phyloP scores from a whole-genome alignment of 2,329 filamentous ascomycete species.

The Anthostomella pinea region DNA sequence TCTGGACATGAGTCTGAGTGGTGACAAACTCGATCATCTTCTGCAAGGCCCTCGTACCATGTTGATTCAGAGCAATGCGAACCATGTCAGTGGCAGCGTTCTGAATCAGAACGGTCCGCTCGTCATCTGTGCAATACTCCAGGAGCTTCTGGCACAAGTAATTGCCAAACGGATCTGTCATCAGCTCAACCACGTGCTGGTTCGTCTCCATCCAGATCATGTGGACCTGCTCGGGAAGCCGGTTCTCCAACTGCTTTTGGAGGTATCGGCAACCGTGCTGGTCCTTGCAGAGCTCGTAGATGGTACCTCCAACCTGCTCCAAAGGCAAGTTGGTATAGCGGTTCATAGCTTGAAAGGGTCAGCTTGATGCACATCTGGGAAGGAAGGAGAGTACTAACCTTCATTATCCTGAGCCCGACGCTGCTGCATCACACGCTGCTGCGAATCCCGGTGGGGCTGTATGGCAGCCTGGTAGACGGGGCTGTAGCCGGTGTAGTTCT shows the following conservation, averaged over 20 bases:
- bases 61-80: conserved; percentile 92
- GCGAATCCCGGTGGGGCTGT: conserved; percentile 63
- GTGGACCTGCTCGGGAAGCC: conserved; percentile 76
- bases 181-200: conserved; percentile 90
- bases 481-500: conserved; percentile 58
- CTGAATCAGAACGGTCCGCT: conserved; percentile 88
- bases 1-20: conserved; percentile 77
- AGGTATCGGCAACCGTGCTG: conserved; percentile 96
- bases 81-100: conserved; percentile 87
- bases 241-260: conserved; percentile 95
- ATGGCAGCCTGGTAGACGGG: conserved; percentile 47
- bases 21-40: conserved; percentile 99
- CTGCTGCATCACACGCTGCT: conserved; percentile 71
- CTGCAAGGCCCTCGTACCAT: conserved; percentile 92
- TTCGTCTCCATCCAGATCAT: conserved; percentile 95
- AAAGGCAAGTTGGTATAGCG: conserved; percentile 82
- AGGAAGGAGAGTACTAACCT: conserved; percentile 43
- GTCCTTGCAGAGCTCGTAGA: conserved; percentile 92
- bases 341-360: conserved; percentile 55
- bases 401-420: conserved; percentile 73
- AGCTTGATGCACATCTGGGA: background rate
- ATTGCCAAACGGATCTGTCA: conserved; percentile 99
- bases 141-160: conserved; percentile 98
- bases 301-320: conserved; percentile 75
- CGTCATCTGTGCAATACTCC: conserved; percentile 91